phyloP scores from a whole-genome alignment of 208 protist species.

The Pavlovales sp. region DNA sequence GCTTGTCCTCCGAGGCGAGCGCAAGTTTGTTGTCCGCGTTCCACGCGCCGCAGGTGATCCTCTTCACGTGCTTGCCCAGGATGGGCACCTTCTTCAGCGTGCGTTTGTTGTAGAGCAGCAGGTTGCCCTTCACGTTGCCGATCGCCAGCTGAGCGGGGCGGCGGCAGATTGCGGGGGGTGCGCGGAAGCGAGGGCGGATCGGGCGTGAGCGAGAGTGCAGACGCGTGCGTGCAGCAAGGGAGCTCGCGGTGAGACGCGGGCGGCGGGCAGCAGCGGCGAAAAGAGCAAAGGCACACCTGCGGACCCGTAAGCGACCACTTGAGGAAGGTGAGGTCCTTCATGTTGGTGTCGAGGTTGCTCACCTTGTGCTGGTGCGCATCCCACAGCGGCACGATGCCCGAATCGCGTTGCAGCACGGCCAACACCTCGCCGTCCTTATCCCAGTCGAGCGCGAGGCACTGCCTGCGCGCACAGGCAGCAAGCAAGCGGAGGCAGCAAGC shows the following conservation, averaged over 20 bases:
- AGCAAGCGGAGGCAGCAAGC: not conserved
- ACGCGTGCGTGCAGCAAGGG: too few relatives aligned
- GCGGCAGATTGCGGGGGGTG: too few relatives aligned
- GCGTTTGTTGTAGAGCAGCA: conserved; percentile 84
- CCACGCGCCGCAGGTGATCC: conserved; percentile 81
- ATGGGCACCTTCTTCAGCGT: conserved; percentile 80
- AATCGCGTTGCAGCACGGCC: conserved; percentile 74
- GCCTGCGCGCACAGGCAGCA: too few relatives aligned
- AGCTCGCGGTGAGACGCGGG: too few relatives aligned
- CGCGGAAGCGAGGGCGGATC: not conserved
- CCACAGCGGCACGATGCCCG: conserved; percentile 73
- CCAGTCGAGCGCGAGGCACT: conserved; percentile 72
- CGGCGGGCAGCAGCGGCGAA: too few relatives aligned
- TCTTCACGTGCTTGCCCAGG: conserved; percentile 76
- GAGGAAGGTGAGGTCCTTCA: conserved; percentile 78
- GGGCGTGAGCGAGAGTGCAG: too few relatives aligned
- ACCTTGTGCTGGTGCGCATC: conserved; percentile 65
- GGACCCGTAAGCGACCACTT: conserved; percentile 73
- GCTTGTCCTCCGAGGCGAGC: conserved; percentile 74
- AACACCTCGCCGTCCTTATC: conserved; percentile 75
- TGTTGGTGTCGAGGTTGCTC: conserved; percentile 72
- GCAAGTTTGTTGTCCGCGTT: conserved; percentile 72
- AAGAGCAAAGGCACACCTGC: conserved; percentile 24
- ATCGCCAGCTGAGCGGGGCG: conserved; percentile 68
- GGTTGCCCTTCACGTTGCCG: conserved; percentile 77